phyloP scores from a whole-genome alignment of 495 filamentous ascomycete species.

The Podospora didyma region DNA sequence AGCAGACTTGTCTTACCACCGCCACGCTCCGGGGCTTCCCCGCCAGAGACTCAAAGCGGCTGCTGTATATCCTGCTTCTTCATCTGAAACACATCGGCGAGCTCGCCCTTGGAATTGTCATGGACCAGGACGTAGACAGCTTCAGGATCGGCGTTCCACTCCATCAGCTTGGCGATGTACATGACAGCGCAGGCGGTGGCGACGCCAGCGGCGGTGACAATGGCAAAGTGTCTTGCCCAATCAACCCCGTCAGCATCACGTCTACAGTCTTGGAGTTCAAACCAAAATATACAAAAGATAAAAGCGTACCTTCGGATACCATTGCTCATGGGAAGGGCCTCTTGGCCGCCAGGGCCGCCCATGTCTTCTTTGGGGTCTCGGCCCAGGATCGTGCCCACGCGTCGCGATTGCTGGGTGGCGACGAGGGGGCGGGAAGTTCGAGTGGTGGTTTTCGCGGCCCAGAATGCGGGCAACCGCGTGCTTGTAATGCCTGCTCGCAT shows the following conservation, averaged over 20 bases:
- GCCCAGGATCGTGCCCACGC: not conserved
- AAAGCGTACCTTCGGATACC: slow-evolving; percentile 3
- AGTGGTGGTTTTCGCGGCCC: not conserved
- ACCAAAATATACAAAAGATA: too few species aligned
- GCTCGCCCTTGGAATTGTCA: slow-evolving; percentile 14
- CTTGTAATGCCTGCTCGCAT: too few species aligned
- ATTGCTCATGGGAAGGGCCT: slow-evolving; percentile 5
- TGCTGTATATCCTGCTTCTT: too few species aligned
- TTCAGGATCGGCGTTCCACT: not conserved
- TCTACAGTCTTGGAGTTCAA: not conserved
- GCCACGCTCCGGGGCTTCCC: too few species aligned
- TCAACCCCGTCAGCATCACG: not conserved
- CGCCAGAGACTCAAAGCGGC: too few species aligned
- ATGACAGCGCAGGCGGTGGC: slow-evolving; percentile 8
- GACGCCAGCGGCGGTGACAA: slow-evolving; percentile 12
- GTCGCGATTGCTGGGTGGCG: not conserved
- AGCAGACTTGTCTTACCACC: too few species aligned
- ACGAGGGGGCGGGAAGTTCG: not conserved
- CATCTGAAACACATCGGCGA: slow-evolving; percentile 8
- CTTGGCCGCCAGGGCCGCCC: slow-evolving; percentile 18
- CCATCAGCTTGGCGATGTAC: slow-evolving; percentile 7
- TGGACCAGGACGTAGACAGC: slow-evolving; percentile 13
- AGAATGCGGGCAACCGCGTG: not conserved
- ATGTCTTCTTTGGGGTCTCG: slow-evolving; percentile 6
- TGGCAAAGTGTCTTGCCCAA: slow-evolving; percentile 3